phyloP scores from a whole-genome alignment of 2,329 filamentous ascomycete genomes.

The Apiospora hydei region DNA sequence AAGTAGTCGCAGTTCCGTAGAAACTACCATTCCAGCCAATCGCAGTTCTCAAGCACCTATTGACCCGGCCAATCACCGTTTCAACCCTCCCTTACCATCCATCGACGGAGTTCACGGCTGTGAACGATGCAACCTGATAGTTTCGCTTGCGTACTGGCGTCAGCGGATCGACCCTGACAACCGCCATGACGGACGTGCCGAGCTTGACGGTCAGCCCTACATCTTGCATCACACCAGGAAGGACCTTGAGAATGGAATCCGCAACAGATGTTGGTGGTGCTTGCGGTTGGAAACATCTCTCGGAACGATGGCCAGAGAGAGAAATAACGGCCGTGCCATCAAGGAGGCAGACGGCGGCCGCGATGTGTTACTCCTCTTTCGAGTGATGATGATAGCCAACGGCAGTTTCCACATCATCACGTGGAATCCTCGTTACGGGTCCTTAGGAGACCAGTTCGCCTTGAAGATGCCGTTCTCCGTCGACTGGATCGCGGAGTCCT shows the following conservation, averaged over 20 bases:
- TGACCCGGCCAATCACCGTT: not conserved
- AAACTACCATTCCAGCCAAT: not conserved
- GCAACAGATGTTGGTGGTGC: slow-evolving; percentile 17
- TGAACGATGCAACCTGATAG: not conserved
- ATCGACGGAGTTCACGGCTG: not conserved
- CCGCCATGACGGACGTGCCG: no score
- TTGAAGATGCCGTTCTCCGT: not conserved
- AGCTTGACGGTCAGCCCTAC: not conserved
- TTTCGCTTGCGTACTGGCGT: not conserved
- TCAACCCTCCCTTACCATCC: not conserved
- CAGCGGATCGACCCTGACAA: no score
- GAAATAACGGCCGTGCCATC: not conserved
- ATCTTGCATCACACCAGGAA: not conserved
- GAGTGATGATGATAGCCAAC: not conserved
- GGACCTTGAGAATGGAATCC: not conserved
- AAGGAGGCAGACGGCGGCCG: not conserved
- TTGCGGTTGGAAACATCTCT: not conserved
- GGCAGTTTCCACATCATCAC: not conserved
- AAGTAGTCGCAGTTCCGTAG: not conserved
- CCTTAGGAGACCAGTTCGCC: not conserved
- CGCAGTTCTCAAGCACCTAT: not conserved
- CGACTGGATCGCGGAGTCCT: not conserved
- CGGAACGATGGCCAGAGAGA: no score
- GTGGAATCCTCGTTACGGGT: not conserved
- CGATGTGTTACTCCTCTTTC: not conserved